phyloP scores from a whole-genome alignment of 192 early-diverging fungal species.

The Backusella luteola region DNA sequence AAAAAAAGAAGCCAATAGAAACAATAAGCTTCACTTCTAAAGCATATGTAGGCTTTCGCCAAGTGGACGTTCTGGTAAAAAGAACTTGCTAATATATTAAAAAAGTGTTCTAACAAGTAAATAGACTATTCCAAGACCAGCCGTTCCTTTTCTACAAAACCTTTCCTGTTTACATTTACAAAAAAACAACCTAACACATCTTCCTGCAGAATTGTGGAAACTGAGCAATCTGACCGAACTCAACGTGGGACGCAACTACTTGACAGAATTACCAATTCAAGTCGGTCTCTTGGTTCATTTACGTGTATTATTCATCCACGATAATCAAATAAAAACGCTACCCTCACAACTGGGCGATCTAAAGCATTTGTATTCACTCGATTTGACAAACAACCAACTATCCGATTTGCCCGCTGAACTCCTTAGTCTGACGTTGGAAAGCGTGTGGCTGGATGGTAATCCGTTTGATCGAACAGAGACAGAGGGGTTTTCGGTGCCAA shows the following conservation, averaged over 20 bases:
- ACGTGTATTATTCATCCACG: slow-evolving; percentile 31
- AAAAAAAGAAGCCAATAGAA: not conserved
- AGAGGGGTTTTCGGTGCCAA: not conserved
- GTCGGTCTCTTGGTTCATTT: slow-evolving; percentile 26
- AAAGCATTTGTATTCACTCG: slow-evolving; percentile 14
- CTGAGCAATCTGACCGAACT: slow-evolving; percentile 30
- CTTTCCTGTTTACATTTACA: slow-evolving; percentile 31
- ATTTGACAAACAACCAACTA: slow-evolving; percentile 38
- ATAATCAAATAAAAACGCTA: slow-evolving; percentile 27
- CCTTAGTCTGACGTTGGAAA: not conserved
- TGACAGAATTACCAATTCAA: slow-evolving; percentile 28
- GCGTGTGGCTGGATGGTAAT: slow-evolving; percentile 30
- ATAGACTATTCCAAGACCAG: slow-evolving; percentile 37
- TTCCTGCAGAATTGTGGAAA: slow-evolving; percentile 33
- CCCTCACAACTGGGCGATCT: slow-evolving; percentile 32
- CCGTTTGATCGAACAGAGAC: not conserved
- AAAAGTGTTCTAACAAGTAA: not conserved
- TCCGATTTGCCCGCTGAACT: slow-evolving; percentile 29
- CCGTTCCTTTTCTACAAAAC: slow-evolving; percentile 28
- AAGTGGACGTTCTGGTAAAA: slow-evolving; percentile 19
- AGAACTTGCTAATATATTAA: too few relatives aligned
- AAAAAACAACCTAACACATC: slow-evolving; percentile 28
- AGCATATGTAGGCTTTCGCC: slow-evolving; percentile 7
- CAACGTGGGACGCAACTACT: slow-evolving; percentile 32
- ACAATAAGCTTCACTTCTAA: slow-evolving; percentile 20